A percentile compares a stretch with the other conserved stretches of the same genome.
Evolutionary conservation across 2,329 filamentous ascomycete genomes (phyloP).

Genomic region (Fusarium nematophilum): DNA sequence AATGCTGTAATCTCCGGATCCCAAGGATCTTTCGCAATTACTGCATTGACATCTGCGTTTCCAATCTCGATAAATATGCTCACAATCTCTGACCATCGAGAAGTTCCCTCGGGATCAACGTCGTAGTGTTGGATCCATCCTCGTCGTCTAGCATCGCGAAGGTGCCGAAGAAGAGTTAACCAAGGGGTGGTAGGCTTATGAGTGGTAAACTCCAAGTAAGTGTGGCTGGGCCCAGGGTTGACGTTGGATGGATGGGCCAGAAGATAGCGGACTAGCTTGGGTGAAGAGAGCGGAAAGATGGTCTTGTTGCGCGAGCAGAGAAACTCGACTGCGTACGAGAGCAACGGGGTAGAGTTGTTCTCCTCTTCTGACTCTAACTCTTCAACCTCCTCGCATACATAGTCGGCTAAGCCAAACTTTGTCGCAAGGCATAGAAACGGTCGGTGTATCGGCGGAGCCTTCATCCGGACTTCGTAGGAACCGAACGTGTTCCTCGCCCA

Average conservation of each 20-base stretch:
- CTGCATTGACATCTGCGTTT: conserved; percentile 40
- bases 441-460: conserved; percentile 43
- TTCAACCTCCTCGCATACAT: conserved; percentile 41
- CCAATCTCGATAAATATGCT: conserved; percentile 42
- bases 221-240: conserved; percentile 35
- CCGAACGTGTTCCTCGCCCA: conserved; percentile 50
- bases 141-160: conserved; percentile 46
- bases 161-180: conserved; percentile 45
- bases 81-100: conserved; percentile 46
- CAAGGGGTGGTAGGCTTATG: conserved; percentile 42
- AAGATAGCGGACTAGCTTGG: conserved; percentile 42
- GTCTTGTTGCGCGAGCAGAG: conserved; percentile 49
- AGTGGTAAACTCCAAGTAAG: conserved; percentile 40
- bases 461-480: conserved; percentile 46
- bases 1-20: conserved; percentile 45
- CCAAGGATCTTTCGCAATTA: conserved; percentile 44
- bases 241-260: conserved; percentile 26
- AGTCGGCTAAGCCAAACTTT: conserved; percentile 48
- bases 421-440: conserved; percentile 48
- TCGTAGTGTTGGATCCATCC: conserved; percentile 48
- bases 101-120: conserved; percentile 39
- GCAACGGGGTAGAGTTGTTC: conserved; percentile 42
- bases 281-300: conserved; percentile 49
- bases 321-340: conserved; percentile 49
- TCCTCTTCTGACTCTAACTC: conserved; percentile 6